phyloP scores from a whole-genome alignment of 768 basidiomycete genomes.

The Russula foetens region DNA sequence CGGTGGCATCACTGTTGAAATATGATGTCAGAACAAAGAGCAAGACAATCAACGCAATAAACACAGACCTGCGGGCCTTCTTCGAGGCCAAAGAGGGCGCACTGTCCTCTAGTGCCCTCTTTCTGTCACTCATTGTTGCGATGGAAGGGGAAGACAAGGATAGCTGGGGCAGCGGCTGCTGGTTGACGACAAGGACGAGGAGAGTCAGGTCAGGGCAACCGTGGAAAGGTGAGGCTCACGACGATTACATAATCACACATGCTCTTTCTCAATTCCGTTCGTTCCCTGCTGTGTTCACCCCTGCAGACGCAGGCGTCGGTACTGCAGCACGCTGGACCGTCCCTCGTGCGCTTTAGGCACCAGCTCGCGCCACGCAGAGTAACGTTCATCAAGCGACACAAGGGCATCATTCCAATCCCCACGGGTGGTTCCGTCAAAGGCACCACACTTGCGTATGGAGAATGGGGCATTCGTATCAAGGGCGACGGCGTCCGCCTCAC shows the following conservation, averaged over 20 bases:
- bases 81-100: conserved; percentile 11
- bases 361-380: conserved; percentile 79
- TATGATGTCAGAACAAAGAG: conserved; percentile 18
- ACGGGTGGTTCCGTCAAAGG: conserved; percentile 89
- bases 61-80: conserved; percentile 48
- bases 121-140: conserved; percentile 16
- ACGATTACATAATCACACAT: conserved; percentile 23
- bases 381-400: conserved; percentile 83
- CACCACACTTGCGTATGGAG: conserved; percentile 84
- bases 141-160: too few species aligned
- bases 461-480: conserved; percentile 87
- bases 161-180: neutral
- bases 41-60: neutral
- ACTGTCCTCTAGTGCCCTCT: conserved; percentile 14
- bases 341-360: conserved; percentile 25
- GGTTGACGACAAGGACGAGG: neutral
- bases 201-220: neutral
- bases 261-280: conserved; percentile 27
- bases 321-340: neutral
- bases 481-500: conserved; percentile 72
- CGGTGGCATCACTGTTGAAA: conserved; percentile 48
- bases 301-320: neutral
- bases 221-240: too few species aligned
- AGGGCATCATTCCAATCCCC: conserved; percentile 80
- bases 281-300: conserved; percentile 20